Evolutionary conservation across 345 rosid genomes (phyloP).

Genomic region (Citrus cavaleriei): DNA sequence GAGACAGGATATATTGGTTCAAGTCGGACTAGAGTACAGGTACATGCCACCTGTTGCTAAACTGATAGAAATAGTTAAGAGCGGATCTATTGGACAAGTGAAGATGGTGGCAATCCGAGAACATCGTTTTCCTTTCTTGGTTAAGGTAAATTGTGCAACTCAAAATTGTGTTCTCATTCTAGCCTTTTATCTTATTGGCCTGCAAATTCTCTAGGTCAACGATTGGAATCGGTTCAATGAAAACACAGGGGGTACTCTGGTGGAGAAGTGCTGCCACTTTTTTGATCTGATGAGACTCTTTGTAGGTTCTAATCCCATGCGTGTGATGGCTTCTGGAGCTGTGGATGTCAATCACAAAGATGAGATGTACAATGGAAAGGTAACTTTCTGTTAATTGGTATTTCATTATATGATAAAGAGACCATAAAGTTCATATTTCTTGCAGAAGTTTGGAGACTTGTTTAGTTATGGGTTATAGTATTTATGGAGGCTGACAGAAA

Average conservation of each 20-base stretch:
- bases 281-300: slow-evolving; percentile 93
- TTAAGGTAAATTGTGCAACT: slow-evolving; percentile 55
- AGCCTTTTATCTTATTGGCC: slow-evolving; percentile 9
- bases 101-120: slow-evolving; percentile 94
- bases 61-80: slow-evolving; percentile 68
- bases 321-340: slow-evolving; percentile 94
- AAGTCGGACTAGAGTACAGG: slow-evolving; percentile 89
- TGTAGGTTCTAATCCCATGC: slow-evolving; percentile 78
- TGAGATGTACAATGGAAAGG: slow-evolving; percentile 88
- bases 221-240: slow-evolving; percentile 93
- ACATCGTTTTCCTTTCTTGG: slow-evolving; percentile 89
- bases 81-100: slow-evolving; percentile 60
- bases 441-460: not conserved
- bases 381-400: slow-evolving; percentile 12
- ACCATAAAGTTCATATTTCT: not conserved
- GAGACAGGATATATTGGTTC: slow-evolving; percentile 81
- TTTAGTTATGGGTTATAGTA: not conserved
- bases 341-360: slow-evolving; percentile 90
- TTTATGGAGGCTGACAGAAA: not conserved
- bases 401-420: not conserved
- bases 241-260: slow-evolving; percentile 90
- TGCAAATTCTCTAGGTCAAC: slow-evolving; percentile 50
- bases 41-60: slow-evolving; percentile 97
- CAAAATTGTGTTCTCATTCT: slow-evolving; percentile 7
- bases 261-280: slow-evolving; percentile 98